Conservation (phyloP, 2,329 filamentous ascomycete species). For the Exserohilum turcica region DNA sequence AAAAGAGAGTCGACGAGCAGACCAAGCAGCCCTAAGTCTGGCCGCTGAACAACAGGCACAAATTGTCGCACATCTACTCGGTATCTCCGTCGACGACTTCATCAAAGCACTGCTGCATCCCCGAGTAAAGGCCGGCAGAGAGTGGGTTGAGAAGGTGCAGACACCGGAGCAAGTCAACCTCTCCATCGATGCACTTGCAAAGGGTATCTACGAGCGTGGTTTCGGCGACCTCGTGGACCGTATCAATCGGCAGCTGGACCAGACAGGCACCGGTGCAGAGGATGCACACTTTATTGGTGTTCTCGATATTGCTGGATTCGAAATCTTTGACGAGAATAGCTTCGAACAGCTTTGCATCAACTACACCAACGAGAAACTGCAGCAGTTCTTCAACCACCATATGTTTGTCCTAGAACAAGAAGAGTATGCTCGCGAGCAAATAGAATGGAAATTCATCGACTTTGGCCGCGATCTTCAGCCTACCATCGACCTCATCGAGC, state of each 20-base stretch:
- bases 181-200: slow-evolving; percentile 86
- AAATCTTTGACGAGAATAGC: slow-evolving; percentile 98
- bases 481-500: slow-evolving; percentile 94
- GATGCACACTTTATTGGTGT: slow-evolving; percentile 97
- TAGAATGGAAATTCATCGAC: slow-evolving; percentile 99
- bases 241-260: slow-evolving; percentile 90
- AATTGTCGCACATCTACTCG: slow-evolving; percentile 81
- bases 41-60: slow-evolving; percentile 76
- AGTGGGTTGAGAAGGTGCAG: slow-evolving; percentile 99
- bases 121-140: slow-evolving; percentile 89
- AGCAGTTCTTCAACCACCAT: slow-evolving; percentile 99
- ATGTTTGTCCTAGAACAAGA: slow-evolving; percentile 99
- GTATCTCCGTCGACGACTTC: slow-evolving; percentile 83
- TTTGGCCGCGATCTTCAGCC: slow-evolving; percentile 96
- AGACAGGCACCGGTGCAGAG: slow-evolving; percentile 79
- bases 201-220: slow-evolving; percentile 95
- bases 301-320: slow-evolving; percentile 97
- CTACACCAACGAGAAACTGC: slow-evolving; percentile 98
- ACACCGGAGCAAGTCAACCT: slow-evolving; percentile 95
- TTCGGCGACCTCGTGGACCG: slow-evolving; percentile 91
- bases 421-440: slow-evolving; percentile 95
- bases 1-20: slow-evolving; percentile 87
- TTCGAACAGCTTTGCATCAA: slow-evolving; percentile 99
- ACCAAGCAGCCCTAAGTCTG: slow-evolving; percentile 82
- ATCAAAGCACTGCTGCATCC: slow-evolving; percentile 88